Conservation (phyloP, 2,329 filamentous ascomycete species). For the Nemania diffusa region DNA sequence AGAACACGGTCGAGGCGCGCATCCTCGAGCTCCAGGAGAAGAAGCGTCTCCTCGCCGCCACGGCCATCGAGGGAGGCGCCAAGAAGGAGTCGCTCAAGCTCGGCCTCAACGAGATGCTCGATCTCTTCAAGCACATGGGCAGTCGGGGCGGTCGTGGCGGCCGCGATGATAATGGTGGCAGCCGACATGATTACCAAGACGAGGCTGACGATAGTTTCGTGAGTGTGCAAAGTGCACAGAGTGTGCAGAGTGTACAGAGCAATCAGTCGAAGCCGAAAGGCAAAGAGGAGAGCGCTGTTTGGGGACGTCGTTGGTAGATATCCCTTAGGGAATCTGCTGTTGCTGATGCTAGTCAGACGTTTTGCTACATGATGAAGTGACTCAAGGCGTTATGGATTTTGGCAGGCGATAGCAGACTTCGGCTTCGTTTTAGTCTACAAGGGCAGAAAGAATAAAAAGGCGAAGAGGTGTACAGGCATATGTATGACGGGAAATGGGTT, state of each 20-base stretch:
- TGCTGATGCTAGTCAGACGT: not conserved
- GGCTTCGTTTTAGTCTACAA: not conserved
- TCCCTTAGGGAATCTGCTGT: not conserved
- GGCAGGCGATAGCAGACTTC: not conserved
- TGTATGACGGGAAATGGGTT: constrained; percentile 15
- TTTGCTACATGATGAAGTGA: constrained; percentile 2
- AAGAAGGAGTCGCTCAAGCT: constrained; percentile 82
- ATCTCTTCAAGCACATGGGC: constrained; percentile 79
- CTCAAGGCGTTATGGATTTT: constrained; percentile 21
- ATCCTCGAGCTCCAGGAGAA: constrained; percentile 95
- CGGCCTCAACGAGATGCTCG: constrained; percentile 91
- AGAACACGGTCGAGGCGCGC: constrained; percentile 87
- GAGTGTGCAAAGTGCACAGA: constrained; percentile 4
- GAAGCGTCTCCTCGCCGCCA: constrained; percentile 90
- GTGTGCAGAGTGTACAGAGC: constrained; percentile 5
- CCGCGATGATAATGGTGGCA: constrained; percentile 1
- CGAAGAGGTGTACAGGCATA: not conserved
- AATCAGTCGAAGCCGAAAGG: constrained; percentile 16
- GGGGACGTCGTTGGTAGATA: constrained; percentile 37
- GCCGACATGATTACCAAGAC: not conserved
- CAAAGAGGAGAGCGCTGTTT: constrained; percentile 33
- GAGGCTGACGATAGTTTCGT: not conserved
- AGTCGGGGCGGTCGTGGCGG: constrained; percentile 55
- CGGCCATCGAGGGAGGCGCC: constrained; percentile 85
- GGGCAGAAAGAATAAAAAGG: not conserved